Evolutionary conservation across 2,329 filamentous ascomycete genomes (phyloP), one percentile per base, ranked within the genome.

Genomic region (Didymella pomorum): DNA sequence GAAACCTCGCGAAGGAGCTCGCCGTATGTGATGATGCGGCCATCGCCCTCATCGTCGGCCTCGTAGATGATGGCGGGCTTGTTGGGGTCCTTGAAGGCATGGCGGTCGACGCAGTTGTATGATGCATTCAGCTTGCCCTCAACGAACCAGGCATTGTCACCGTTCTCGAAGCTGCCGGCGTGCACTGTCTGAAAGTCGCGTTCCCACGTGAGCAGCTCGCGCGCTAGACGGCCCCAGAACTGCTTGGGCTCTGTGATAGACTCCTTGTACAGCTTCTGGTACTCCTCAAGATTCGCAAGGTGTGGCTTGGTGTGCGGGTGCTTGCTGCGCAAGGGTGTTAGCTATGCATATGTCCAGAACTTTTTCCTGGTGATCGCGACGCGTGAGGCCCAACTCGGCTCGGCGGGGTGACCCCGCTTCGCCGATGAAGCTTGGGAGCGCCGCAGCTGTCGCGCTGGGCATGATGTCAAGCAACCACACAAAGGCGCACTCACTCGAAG

Each of bases 21-120:
- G 71, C 90, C 87, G 71, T 98, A 99, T 65, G 92, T 95, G 78
- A 99, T 89, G 66, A 85, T 93, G 67, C 94, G 92, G 74, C 95
- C 93, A 75, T 96, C 90, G 52, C 80, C 84, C 41, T 89, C 87
- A 80, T 99, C 95, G 73, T 99, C 95, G 61, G 93, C 94, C 83
- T 99, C 95, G 83, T 98, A 99, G 81, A 98, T 97, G 80, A 99
- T 96, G 77, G 95, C 95, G 46, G 95, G 88, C 81, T 90, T 92
- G 81, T 98, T 82, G 46, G 95, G 95, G 80, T 97, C 88, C 80
- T 93, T 93, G 80, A 96, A 86, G n/a, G 95, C 95, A 79, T 98
- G 94, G 62, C 95, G 91, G 75, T 99, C 95, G 65, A 99, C 89
- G 74, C 93, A 96, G 83, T 99, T 99, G 87, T 93, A 98, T 26